Conservation (phyloP, 768 basidiomycete genomes). For the Inosperma sp. region DNA sequence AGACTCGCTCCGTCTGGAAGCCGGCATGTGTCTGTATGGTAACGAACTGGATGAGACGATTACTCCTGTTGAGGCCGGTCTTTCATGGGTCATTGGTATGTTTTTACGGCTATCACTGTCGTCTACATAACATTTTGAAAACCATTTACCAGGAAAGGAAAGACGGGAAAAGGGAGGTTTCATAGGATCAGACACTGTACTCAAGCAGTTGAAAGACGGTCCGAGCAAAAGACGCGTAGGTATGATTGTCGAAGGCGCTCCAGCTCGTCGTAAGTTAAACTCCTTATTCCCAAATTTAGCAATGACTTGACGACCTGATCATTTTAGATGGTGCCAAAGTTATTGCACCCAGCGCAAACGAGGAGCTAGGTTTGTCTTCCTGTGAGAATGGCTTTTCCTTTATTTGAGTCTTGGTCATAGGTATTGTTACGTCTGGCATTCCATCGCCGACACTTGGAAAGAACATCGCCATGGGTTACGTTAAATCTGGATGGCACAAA, state of each 20-base stretch:
- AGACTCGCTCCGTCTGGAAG: slow-evolving; percentile 91
- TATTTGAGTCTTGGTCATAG: slow-evolving; percentile 29
- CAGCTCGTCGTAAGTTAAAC: slow-evolving; percentile 66
- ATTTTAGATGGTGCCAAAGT: slow-evolving; percentile 74
- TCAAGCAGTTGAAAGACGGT: slow-evolving; percentile 74
- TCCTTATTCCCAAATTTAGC: slow-evolving; percentile 3
- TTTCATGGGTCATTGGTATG: slow-evolving; percentile 91
- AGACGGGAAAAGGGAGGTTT: slow-evolving; percentile 66
- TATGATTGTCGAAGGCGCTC: slow-evolving; percentile 74
- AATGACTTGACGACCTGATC: slow-evolving; percentile 1
- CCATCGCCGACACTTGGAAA: slow-evolving; percentile 85
- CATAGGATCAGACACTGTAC: slow-evolving; percentile 72
- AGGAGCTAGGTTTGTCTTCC: slow-evolving; percentile 55
- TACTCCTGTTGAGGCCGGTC: slow-evolving; percentile 84
- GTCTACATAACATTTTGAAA: not conserved
- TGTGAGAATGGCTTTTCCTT: slow-evolving; percentile 10
- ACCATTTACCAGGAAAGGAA: slow-evolving; percentile 61
- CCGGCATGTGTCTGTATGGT: slow-evolving; percentile 96
- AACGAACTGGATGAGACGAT: slow-evolving; percentile 87
- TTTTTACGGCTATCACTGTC: slow-evolving; percentile 4
- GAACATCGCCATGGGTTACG: slow-evolving; percentile 97
- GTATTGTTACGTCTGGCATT: slow-evolving; percentile 87
- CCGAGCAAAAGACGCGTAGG: slow-evolving; percentile 77
- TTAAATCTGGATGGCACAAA: slow-evolving; percentile 78
- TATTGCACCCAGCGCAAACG: slow-evolving; percentile 47